phyloP scores from a whole-genome alignment of 164 flowering plant genomes.

The Berberis vulgaris region DNA sequence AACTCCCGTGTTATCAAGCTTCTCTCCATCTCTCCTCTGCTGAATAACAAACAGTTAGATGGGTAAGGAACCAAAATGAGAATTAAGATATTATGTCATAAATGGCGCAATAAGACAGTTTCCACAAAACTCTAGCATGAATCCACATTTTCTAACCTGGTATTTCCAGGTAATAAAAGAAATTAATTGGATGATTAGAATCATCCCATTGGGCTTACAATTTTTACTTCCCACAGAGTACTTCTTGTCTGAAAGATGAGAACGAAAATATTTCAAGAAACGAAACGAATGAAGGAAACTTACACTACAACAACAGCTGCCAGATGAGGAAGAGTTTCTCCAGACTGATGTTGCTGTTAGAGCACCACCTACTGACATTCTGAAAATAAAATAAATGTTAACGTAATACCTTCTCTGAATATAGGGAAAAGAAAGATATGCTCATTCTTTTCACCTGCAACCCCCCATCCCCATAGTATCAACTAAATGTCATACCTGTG shows the following conservation, averaged over 20 bases:
- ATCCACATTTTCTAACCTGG: too few species aligned
- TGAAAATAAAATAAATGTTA: slow-evolving; percentile 14
- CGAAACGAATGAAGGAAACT: slow-evolving; percentile 20
- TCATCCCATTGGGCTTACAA: too few species aligned
- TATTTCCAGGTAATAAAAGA: too few species aligned
- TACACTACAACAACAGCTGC: slow-evolving; percentile 79
- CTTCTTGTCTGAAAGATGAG: too few species aligned
- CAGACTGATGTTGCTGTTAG: slow-evolving; percentile 78
- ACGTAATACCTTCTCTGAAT: not conserved
- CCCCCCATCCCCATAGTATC: not conserved
- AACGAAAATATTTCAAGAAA: not conserved
- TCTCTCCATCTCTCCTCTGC: slow-evolving; percentile 76
- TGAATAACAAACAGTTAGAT: slow-evolving; percentile 23
- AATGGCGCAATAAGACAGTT: not conserved
- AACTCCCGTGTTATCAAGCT: slow-evolving; percentile 44
- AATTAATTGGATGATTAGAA: too few species aligned
- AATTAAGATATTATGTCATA: too few species aligned
- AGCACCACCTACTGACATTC: slow-evolving; percentile 92
- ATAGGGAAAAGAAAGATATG: not conserved
- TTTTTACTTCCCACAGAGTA: too few species aligned
- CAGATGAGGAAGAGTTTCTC: slow-evolving; percentile 76
- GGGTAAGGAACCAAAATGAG: not conserved
- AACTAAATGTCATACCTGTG: slow-evolving; percentile 45
- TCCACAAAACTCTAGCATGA: not conserved
- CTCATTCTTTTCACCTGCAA: not conserved